Evolutionary conservation across 75 land plant species (phyloP).

Genomic region (Cupressus sempervirens): DNA sequence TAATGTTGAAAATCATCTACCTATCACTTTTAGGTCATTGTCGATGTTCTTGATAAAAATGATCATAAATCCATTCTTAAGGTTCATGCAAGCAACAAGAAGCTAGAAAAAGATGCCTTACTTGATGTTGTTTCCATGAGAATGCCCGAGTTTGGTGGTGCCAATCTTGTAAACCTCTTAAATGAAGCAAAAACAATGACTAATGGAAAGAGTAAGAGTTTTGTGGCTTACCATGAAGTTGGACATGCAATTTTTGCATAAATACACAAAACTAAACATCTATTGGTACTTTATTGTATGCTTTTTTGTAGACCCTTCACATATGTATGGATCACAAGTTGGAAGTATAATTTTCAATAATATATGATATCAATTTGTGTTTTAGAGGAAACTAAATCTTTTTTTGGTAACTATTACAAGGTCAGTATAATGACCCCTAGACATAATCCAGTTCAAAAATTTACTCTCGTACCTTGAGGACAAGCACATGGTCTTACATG

Average conservation of each 20-base stretch:
- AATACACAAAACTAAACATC: slow-evolving; percentile 10
- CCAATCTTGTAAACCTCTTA: slow-evolving; percentile 48
- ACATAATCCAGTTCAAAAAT: slow-evolving; percentile 86
- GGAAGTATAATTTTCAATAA: slow-evolving; percentile 10
- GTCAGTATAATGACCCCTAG: slow-evolving; percentile 80
- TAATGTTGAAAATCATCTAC: no score
- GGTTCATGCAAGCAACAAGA: slow-evolving; percentile 48
- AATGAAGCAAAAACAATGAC: slow-evolving; percentile 54
- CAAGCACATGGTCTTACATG: no score
- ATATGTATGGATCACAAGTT: slow-evolving; percentile 14
- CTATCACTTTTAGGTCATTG: no score
- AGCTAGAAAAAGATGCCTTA: slow-evolving; percentile 37
- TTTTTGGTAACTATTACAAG: neutral
- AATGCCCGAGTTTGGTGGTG: slow-evolving; percentile 52
- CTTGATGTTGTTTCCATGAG: slow-evolving; percentile 52
- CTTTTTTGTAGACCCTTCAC: no score
- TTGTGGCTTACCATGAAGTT: slow-evolving; percentile 57
- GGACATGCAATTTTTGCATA: slow-evolving; percentile 57
- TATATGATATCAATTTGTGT: slow-evolving; percentile 17
- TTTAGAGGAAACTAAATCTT: slow-evolving; percentile 9
- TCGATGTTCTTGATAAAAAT: no score
- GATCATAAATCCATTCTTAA: no score
- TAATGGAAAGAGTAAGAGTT: no score
- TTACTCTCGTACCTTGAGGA: no score
- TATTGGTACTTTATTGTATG: no score